Evolutionary conservation across 805 yeast species (phyloP).

Genomic region (Zygotorulaspora chibaensis): DNA sequence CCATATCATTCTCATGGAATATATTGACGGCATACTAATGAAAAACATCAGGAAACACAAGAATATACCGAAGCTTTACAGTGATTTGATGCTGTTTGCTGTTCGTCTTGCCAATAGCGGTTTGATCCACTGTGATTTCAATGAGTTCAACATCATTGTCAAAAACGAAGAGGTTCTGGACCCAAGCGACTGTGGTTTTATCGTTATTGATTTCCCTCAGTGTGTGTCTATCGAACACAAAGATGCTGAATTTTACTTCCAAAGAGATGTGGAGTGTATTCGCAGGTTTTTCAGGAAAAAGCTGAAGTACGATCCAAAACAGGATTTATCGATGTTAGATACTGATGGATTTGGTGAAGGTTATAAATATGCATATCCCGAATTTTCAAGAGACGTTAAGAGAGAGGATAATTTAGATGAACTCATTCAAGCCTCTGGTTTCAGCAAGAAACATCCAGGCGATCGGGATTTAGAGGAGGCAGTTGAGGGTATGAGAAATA

Average conservation of each 20-base stretch:
- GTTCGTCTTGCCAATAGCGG: slow-evolving; percentile 84
- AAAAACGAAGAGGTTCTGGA: slow-evolving; percentile 46
- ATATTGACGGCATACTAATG: slow-evolving; percentile 88
- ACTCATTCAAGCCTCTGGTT: slow-evolving; percentile 92
- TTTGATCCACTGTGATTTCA: slow-evolving; percentile 93
- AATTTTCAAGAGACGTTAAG: slow-evolving; percentile 67
- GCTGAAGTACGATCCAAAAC: slow-evolving; percentile 65
- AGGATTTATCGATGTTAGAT: slow-evolving; percentile 69
- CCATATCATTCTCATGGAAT: slow-evolving; percentile 90
- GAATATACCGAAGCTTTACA: slow-evolving; percentile 67
- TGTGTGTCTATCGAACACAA: slow-evolving; percentile 89
- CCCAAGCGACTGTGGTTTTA: slow-evolving; percentile 59
- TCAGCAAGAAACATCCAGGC: slow-evolving; percentile 47
- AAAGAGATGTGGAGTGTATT: slow-evolving; percentile 90
- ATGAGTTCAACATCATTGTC: slow-evolving; percentile 91
- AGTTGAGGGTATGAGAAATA: slow-evolving; percentile 57
- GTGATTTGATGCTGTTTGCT: slow-evolving; percentile 80
- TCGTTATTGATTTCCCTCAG: slow-evolving; percentile 97
- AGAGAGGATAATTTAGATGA: slow-evolving; percentile 70
- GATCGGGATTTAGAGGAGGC: slow-evolving; percentile 73
- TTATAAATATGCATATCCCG: slow-evolving; percentile 70
- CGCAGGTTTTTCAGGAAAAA: slow-evolving; percentile 75
- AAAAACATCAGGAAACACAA: slow-evolving; percentile 69
- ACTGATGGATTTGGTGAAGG: slow-evolving; percentile 81
- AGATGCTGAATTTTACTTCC: slow-evolving; percentile 83